Evolutionary conservation across 306 rosid genomes (phyloP), one percentile per base, ranked within the genome.

Genomic region (Fragaria iinumae): DNA sequence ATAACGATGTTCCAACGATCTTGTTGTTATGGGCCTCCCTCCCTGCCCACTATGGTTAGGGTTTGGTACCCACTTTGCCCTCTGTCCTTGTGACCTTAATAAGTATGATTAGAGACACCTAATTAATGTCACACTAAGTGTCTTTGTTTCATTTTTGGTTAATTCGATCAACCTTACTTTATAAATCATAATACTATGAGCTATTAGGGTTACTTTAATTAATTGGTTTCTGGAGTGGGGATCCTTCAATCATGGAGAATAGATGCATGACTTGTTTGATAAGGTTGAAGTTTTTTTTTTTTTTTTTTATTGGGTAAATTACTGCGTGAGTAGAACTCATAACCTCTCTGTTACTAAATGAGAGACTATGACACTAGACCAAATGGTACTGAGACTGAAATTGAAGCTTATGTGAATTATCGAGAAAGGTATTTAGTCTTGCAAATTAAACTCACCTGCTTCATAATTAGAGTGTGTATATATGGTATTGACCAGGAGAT

Each of bases 341-440:
- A 32, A 32, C 0, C 34, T 3, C 0, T 32, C 0, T 32, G 3
- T 32, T 32, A 32, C 0, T 32, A 3, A 32, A 32, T 0, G 4
- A 3, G 0, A 32, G 4, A 32, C 36, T 3, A 32, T 32, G 4
- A 32, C 4, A 32, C 4, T 3, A 3, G 0, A 32, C 36, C 36
- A 32, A 32, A 32, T 32, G 4, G 0, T 32, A 32, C 34, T 32
- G 34, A 1, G 34, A 3, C 3, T 32, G 34, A 32, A 0, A 32
- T 32, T 0, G 36, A 32, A 32, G 4, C 36, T 32, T 32, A 32
- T 56, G 1, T 56, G 13, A n/a, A 56, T 56, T 56, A 56, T 56
- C 8, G 62, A 3, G 4, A 55, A 20, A 21, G 4, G 27, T 21
- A 7, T 8, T 2, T 8, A 53, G 5, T 53, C 1, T 20, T 21